Evolutionary conservation across 1,139 yeast species (phyloP), one percentile per base, ranked within the genome.

Genomic region (Taiozyma sp.): DNA sequence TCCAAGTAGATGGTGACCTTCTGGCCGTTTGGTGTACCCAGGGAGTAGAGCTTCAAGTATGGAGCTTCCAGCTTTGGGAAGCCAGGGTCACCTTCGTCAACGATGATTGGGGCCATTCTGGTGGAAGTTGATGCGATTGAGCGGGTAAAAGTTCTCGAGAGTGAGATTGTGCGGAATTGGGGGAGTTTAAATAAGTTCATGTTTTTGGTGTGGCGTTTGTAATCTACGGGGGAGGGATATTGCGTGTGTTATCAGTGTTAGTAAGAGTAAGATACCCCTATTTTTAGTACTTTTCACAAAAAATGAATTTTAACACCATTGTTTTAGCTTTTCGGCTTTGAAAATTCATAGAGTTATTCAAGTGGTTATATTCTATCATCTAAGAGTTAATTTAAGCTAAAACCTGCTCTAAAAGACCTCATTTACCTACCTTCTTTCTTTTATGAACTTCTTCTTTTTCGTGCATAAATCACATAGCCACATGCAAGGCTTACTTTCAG

Each of bases 21-120:
- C 58, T 66, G 67, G 4, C 85, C 86, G 59, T 81, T 82, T 40
- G 86, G 84, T 24, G 87, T 80, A n/a, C 71, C 68, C 8, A 67
- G 61, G 9, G 81, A 70, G 65, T 78, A 81, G 3, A 76, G 61
- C 44, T 74, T 73, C 49, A 74, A 57, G 55, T 70, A 71, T 43
- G 75, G 75, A 6, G 73, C 70, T 49, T 59, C 57, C 12, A 65
- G 49, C 9, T 68, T 64, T 28, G 61, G 51, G 27, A 56, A 54
- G 36, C 63, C 52, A 24, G 73, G 71, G 50, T 69, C 74, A 47
- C 59, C 60, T 30, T 48, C 48, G 23, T 51, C 55, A 22, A 53
- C 28, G 14, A 36, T 32, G 12, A 43, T 23, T 10, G 44, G 22
- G 9, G 51, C 40, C 50, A 48, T 48, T 48, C 29, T 53, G 62